Evolutionary conservation across 805 yeast genomes (phyloP).

Genomic region (Tetrapisispora arboricola): DNA sequence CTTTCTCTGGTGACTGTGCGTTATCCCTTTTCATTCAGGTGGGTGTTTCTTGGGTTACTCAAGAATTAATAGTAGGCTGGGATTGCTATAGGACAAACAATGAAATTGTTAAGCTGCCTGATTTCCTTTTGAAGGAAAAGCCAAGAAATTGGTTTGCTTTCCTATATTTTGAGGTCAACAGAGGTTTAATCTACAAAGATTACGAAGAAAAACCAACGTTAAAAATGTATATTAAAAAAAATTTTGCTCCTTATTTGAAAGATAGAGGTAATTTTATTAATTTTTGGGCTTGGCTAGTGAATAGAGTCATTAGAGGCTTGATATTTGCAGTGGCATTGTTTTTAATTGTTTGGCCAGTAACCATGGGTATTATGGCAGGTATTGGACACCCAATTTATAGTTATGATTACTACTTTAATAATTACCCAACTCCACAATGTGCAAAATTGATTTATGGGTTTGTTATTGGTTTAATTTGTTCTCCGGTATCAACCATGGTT

Average conservation of each 20-base stretch:
- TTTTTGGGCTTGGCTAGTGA: constrained; percentile 10
- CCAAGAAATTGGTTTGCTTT: background rate
- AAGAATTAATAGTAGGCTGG: constrained; percentile 16
- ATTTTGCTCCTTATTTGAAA: background rate
- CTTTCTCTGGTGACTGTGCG: constrained; percentile 22
- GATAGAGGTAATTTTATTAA: constrained; percentile 5
- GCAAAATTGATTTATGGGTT: constrained; percentile 16
- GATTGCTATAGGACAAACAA: constrained; percentile 10
- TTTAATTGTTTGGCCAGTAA: constrained; percentile 19
- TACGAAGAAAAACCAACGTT: background rate
- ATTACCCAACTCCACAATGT: constrained; percentile 17
- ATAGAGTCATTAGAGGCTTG: constrained; percentile 12
- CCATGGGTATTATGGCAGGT: constrained; percentile 21
- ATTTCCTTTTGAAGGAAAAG: background rate
- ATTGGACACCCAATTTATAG: constrained; percentile 11
- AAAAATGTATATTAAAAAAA: background rate
- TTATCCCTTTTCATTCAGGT: constrained; percentile 17
- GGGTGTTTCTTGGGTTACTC: constrained; percentile 16
- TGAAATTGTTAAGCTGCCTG: background rate
- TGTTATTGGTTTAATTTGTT: constrained; percentile 12
- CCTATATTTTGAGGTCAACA: constrained; percentile 2
- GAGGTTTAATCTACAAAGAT: constrained; percentile 1
- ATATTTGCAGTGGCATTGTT: constrained; percentile 10
- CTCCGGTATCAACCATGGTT: constrained; percentile 12
- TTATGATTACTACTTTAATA: constrained; percentile 13